Conservation (phyloP, 2,329 filamentous ascomycete species). For the Stylonectria norvegica region DNA sequence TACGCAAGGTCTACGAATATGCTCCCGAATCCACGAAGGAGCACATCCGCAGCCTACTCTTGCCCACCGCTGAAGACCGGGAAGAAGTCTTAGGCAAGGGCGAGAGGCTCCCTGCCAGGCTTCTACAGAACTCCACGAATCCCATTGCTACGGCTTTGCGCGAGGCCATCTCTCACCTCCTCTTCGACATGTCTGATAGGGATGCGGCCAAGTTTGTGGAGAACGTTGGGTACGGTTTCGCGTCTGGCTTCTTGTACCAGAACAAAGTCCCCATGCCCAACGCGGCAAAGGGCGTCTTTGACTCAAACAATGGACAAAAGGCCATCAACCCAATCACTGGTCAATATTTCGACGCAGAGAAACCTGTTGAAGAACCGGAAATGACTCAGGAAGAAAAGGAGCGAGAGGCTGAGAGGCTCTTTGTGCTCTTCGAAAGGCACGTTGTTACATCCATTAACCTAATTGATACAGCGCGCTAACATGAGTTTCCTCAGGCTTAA, state of each 20-base stretch:
- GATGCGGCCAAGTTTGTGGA: slow-evolving; percentile 77
- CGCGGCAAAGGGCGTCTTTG: slow-evolving; percentile 42
- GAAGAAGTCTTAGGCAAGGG: slow-evolving; percentile 73
- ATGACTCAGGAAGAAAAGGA: slow-evolving; percentile 95
- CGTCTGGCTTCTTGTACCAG: slow-evolving; percentile 82
- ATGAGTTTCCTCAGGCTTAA: slow-evolving; percentile 52
- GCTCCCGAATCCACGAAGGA: slow-evolving; percentile 60
- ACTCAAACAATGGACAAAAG: slow-evolving; percentile 27
- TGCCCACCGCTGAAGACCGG: slow-evolving; percentile 76
- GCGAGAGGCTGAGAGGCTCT: slow-evolving; percentile 81
- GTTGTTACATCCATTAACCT: slow-evolving; percentile 10
- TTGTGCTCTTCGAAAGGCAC: slow-evolving; percentile 85
- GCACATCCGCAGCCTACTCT: slow-evolving; percentile 62
- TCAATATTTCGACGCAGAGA: slow-evolving; percentile 70
- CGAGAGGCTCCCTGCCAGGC: slow-evolving; percentile 67
- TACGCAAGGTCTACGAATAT: slow-evolving; percentile 67
- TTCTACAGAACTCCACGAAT: slow-evolving; percentile 75
- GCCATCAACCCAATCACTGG: slow-evolving; percentile 82
- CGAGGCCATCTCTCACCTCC: slow-evolving; percentile 69
- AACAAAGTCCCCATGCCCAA: slow-evolving; percentile 77
- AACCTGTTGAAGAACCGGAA: slow-evolving; percentile 54
- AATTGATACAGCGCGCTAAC: slow-evolving; percentile 15
- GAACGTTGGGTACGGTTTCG: slow-evolving; percentile 93
- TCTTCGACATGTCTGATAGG: slow-evolving; percentile 83
- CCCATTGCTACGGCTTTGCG: slow-evolving; percentile 68